Evolutionary conservation across 1,284 basidiomycete genomes (phyloP), one percentile per base, ranked within the genome.

Genomic region (Ceratobasidium sp.): DNA sequence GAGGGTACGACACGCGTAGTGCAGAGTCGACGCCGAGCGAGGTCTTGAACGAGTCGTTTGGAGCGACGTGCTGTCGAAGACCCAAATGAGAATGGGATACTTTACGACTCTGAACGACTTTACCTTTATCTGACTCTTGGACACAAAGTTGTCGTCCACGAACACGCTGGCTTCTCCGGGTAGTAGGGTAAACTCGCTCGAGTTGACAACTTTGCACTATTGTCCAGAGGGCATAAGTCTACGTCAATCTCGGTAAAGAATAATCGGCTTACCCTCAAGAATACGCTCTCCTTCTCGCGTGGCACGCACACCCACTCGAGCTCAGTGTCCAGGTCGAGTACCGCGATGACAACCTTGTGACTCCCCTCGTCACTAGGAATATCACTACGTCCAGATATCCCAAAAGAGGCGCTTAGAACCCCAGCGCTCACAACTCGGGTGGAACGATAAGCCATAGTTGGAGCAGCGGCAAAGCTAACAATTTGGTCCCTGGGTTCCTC

Each of bases 301-400:
- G 80, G 80, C 12, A 79, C 78, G 18, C 69, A 70, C 38, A 80
- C 70, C 70, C 79, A 79, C 20, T 77, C 69, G 18, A 80, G 57
- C 23, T 77, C 66, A 10, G 79, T 78, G 7, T 50, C 54, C 80
- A 91, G 88, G 1, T 85, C 83, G 38, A 90, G 82, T 1, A 87
- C 81, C 0, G 89, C 87, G 68, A 91, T 84, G 14, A 87, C 85
- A 4, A 90, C 89, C 71, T 88, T 88, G 81, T 91, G 90, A 44
- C 86, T 85, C 0, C 65, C 64, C n/a, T 65, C 67, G 18, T 78
- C 78, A 60, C 79, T 67, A 14, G 75, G 76, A 59, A 79, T 73
- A 54, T 71, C 67, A 44, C 68, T 69, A 50, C 38, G 38, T 7
- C 79, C 79, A 18, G 79, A 66, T 38, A 80, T 78, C 7, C 57